Base-by-base conservation (phyloP, 352 stramenopile genomes). In the Pilasporangium apinafurcum region DNA sequence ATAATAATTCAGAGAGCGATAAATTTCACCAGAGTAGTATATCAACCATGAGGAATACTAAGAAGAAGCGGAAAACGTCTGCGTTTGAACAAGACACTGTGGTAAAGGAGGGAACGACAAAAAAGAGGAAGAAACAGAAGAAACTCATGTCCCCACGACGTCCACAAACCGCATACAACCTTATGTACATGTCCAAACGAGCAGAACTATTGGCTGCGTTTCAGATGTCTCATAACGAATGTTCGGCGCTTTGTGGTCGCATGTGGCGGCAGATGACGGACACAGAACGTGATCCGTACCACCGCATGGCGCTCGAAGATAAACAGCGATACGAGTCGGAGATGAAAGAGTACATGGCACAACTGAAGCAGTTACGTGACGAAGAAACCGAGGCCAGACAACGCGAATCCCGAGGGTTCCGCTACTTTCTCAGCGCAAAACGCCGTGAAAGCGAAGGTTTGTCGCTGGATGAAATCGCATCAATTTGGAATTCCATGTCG, bases 171-270 rank as follows among this genome's bases (percentile, higher is more conserved):
- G 69, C 69, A 12, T 82, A 73, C 55, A 83, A 83, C 40, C 53
- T 83, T 20, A 83, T 82, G 67, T 82, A 75, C 37, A 65, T 83
- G 53, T 66, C 64, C 2, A 71, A 76, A 55, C 68, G 66, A 20
- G 53, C 53, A 1, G 67, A 86, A 46, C 47, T 86, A 8, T 58
- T 82, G 33, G 47, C 51, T 10, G 57, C 53, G 16, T 79, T 82
- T 36, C 64, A 86, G 45, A 71, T 86, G 46, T 73, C 67, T 13
- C 69, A 86, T 53, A 83, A 86, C 39, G 67, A 86, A 40, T 81
- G 66, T 37, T 83, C 64, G 3, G 68, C 64, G 22, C 51, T 83
- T 4, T 82, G 61, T n/a, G 69, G 69, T 1, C 59, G 62, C 8
- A 48, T 86, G 48, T 83, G 72, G 69, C 69, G 69, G 36, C 46